Base-by-base conservation (phyloP, 2,329 filamentous ascomycete species). In the Endocalyx cinctus region DNA sequence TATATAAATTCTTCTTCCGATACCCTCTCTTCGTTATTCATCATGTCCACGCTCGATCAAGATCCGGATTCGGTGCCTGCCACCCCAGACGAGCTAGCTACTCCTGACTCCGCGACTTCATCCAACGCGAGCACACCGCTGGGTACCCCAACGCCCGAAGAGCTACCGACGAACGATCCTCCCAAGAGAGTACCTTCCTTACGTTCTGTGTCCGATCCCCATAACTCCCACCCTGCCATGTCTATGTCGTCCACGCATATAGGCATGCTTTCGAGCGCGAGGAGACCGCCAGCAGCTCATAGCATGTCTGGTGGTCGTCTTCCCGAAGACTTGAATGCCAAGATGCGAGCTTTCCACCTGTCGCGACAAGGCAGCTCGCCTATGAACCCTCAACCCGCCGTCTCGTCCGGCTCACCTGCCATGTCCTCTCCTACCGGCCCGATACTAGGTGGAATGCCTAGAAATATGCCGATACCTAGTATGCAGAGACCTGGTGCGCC, bases 201-300 rank as follows among this genome's bases (percentile, higher is more conserved):
- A 26, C 74, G 79, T 47, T 74, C 77, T 29, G 60, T 74, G 14
- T 78, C 79, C 34, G 75, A 81, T 31, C 64, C 79, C 14, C 64
- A 69, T 43, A 67, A 64, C 34, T 54, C 65, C 18, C 59, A 61
- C 16, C 59, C 63, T 19, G 43, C 42, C 37, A 88, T 94, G 78
- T 86, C 77, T 35, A 66, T 83, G 6, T 88, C 80, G n/a, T 95
- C 88, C n/a, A 92, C 84, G 17, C 81, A 86, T 25, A 68, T 89
- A 4, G 87, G 87, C 25, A 75, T 85, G 37, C 66, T 95, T 51
- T 87, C 82, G 58, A 76, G 64, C 45, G 77, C 74, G 5, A 67
- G 78, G 38, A 67, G 74, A 30, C 77, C 75, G 4, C 54, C 62
- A 14, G 62, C 63, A 11, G 52, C 62, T 10, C 52, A 65, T 1